A percentile compares a stretch with the other conserved stretches of the same genome.
Evolutionary conservation across 345 rosid genomes (phyloP).

Genomic region (Nasturtium officinale): DNA sequence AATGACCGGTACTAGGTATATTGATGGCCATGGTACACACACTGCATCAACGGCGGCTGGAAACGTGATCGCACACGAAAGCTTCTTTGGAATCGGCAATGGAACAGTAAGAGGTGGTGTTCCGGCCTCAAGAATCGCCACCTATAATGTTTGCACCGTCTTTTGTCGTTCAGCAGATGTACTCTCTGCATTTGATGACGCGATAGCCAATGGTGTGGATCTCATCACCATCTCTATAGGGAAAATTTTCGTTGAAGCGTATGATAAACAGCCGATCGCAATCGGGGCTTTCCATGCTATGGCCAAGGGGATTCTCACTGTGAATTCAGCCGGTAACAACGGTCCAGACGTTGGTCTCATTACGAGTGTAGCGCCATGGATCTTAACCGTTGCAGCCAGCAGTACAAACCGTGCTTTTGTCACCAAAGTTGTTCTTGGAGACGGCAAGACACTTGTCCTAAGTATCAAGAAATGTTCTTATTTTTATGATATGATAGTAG

Average conservation of each 20-base stretch:
- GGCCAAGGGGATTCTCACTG: conserved; percentile 46
- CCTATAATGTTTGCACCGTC: conserved; percentile 38
- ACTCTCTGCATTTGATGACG: conserved; percentile 54
- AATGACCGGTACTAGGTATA: conserved; percentile 19
- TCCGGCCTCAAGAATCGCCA: conserved; percentile 52
- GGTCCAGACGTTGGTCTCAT: neutral
- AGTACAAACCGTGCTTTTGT: conserved; percentile 42
- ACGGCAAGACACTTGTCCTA: conserved; percentile 45
- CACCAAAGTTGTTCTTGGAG: conserved; percentile 46
- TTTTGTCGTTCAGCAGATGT: neutral
- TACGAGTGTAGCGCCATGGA: conserved; percentile 42
- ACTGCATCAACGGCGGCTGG: conserved; percentile 59
- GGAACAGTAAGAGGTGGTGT: too few species aligned
- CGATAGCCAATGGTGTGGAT: conserved; percentile 61
- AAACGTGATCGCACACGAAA: conserved; percentile 23
- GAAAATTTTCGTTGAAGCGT: neutral
- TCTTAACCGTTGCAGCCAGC: conserved; percentile 49
- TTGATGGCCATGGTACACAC: conserved; percentile 50
- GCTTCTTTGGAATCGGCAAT: conserved; percentile 46
- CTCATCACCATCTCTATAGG: conserved; percentile 42
- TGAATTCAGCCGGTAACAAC: conserved; percentile 43
- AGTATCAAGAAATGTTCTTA: conserved; percentile 20
- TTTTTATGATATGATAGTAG: neutral
- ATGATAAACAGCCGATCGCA: conserved; percentile 19
- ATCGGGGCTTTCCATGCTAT: conserved; percentile 52